A percentile compares a stretch with the other conserved stretches of the same genome.
Evolutionary conservation across 176 grass and related monocot genomes (phyloP).

Genomic region (Echinochloa phyllopogon): DNA sequence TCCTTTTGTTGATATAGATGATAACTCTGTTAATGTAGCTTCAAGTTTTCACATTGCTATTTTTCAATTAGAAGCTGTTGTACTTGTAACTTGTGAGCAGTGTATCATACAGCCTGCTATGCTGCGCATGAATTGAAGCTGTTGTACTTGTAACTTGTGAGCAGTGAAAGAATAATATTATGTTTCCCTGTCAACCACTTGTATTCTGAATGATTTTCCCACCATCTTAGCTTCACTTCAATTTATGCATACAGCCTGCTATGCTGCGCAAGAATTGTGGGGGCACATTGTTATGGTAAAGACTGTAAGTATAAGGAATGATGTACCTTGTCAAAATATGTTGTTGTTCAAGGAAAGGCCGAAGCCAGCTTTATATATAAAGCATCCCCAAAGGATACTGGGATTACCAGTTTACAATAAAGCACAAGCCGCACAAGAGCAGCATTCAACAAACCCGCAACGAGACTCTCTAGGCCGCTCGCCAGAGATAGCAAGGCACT

Average conservation of each 20-base stretch:
- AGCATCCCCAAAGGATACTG: too few relatives aligned
- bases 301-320: background rate
- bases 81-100: slow-evolving; percentile 18
- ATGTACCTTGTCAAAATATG: slow-evolving; percentile 10
- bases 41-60: background rate
- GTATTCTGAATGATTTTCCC: background rate
- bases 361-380: too few relatives aligned
- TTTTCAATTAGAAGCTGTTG: slow-evolving; percentile 1
- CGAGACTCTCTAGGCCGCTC: too few relatives aligned
- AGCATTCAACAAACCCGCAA: too few relatives aligned
- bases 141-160: slow-evolving; percentile 11
- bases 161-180: background rate
- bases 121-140: background rate
- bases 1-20: background rate
- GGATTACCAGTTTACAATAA: too few relatives aligned
- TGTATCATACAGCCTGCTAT: background rate
- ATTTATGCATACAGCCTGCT: background rate
- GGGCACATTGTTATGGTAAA: background rate
- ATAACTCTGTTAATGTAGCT: slow-evolving; percentile 12
- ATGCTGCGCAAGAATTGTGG: background rate
- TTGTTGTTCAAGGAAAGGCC: too few relatives aligned
- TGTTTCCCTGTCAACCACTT: slow-evolving; percentile 4
- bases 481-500: too few relatives aligned
- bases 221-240: background rate
- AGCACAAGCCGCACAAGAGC: too few relatives aligned